Evolutionary conservation across 2,329 filamentous ascomycete species (phyloP), one percentile per base, ranked within the genome.

Genomic region (Verticillium tricorpus): DNA sequence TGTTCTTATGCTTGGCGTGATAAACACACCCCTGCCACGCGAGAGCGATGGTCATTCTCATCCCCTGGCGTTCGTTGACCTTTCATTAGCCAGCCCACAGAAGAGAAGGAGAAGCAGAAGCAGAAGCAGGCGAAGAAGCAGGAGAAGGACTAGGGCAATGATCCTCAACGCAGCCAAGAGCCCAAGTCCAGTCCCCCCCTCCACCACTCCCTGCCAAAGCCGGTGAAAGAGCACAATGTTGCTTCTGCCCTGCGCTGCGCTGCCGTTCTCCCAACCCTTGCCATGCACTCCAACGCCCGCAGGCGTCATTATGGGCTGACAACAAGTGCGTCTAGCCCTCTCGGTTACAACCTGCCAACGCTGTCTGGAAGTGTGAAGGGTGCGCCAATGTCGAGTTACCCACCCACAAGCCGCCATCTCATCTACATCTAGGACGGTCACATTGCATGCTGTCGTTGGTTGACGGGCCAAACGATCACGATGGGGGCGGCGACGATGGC

Each of bases 21-120:
- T 58, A 58, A 31, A 22, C 25, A 59, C 28, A 58, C 59, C 52
- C 58, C 62, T 58, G 59, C 64, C 64, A 64, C 64, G 62, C 64
- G 64, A 60, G 59, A 55, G 55, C 39, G 45, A 39, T 60, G 22
- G 45, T 19, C 45, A n/a, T 11, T 45, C 45, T 9, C 19, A 12
- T 19, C 11, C 45, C 34, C 34, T 35, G 9, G 34, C 22, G 19
- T 9, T 25, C 19, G 45, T n/a, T 52, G 45, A 28, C 45, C 11
- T 50, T 52, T 52, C n/a, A 52, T 22, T 22, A 52, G 45, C 45
- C 17, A 22, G 45, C n/a, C 45, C 19, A 25, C 45, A n/a, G 45
- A 52, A 52, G 45, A 19, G 19, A 52, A 22, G 19, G 22, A 52
- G 17, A 40, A 40, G 37, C 14, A 40, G 37, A 40, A 40, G 37